These are phyloP conservation scores for Endoconidiophora laricicola DNA, from an alignment of 2,329 filamentous ascomycete species.

Conservation along the genomic window DNA sequence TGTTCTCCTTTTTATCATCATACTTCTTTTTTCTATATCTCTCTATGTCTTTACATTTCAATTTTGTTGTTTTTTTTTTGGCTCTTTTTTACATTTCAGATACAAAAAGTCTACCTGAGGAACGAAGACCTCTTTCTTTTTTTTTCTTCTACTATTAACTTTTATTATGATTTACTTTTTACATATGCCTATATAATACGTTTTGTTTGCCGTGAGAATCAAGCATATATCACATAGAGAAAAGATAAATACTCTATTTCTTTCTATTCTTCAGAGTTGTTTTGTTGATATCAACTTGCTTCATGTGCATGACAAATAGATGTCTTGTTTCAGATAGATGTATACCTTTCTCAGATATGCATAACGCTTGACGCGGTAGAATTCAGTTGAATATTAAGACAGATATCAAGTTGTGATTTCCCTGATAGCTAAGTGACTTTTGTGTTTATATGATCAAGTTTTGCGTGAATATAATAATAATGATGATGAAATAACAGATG, in stretches of 20 bases:
- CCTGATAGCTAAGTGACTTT: too few relatives aligned
- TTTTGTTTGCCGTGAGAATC: too few relatives aligned
- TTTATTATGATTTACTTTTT: not conserved
- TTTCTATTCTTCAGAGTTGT: too few relatives aligned
- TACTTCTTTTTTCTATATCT: not conserved
- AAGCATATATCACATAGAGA: too few relatives aligned
- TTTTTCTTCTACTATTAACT: not conserved
- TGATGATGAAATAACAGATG: not conserved
- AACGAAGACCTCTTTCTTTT: not conserved
- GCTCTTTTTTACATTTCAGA: not conserved
- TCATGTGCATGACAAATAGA: not conserved
- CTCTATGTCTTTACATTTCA: not conserved
- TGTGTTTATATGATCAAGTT: too few relatives aligned
- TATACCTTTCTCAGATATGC: too few relatives aligned
- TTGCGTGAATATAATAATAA: not conserved
- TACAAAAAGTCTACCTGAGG: too few relatives aligned
- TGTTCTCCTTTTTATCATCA: not conserved
- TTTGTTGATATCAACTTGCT: not conserved
- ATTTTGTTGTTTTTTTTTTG: not conserved
- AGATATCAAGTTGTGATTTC: too few relatives aligned
- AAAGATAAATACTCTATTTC: too few relatives aligned
- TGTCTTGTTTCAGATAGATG: too few relatives aligned
- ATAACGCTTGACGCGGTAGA: too few relatives aligned
- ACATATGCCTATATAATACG: not conserved
- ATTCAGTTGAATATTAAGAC: too few relatives aligned